Evolutionary conservation across 1,139 yeast genomes (phyloP), one percentile per base, ranked within the genome.

Genomic region (Chernovozyma aurita): DNA sequence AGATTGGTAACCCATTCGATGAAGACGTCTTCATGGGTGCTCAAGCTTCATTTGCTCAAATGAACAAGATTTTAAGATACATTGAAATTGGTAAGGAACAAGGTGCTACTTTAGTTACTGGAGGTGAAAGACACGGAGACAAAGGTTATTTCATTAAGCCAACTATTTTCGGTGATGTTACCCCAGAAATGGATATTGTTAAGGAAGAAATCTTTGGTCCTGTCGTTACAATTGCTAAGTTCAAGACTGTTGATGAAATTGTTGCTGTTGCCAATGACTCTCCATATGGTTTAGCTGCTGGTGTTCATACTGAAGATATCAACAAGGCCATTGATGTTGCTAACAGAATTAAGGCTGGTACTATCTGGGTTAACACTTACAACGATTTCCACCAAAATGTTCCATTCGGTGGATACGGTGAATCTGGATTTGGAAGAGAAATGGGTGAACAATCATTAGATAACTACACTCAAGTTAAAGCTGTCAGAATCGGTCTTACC

Each of bases 401-500:
- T 57, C 88, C 90, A 60, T 82, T 82, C 55, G 95, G 95, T 57
- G 95, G 95, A 48, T 85, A 68, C 76, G 81, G 82, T 58, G 78
- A 81, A 64, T 83, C 94, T 42, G 95, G 95, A 65, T 78, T 84
- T 59, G 95, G 95, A 57, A 83, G 95, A 69, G 95, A 86, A 73
- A 79, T 86, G 81, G 95, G 95, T 61, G 70, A 69, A 46, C 88
- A 83, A 59, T 94, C 88, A 37, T 74, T 86, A 52, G 85, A 81
- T 49, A 83, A 81, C 76, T 86, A 86, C 73, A 76, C 85, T 44
- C 92, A 85, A 67, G 68, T 69, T 52, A 85, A 85, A 76, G 85
- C 94, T 42, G 90, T 84, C 48, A 77, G 85, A 76, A 68, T 76
- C 15, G 40, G 29, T 28, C 15, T 37, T 24, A 37, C 34, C 34